These are phyloP conservation scores for Pestalotiopsis fici DNA, from an alignment of 2,329 filamentous ascomycete genomes.

Conservation along the genomic window DNA sequence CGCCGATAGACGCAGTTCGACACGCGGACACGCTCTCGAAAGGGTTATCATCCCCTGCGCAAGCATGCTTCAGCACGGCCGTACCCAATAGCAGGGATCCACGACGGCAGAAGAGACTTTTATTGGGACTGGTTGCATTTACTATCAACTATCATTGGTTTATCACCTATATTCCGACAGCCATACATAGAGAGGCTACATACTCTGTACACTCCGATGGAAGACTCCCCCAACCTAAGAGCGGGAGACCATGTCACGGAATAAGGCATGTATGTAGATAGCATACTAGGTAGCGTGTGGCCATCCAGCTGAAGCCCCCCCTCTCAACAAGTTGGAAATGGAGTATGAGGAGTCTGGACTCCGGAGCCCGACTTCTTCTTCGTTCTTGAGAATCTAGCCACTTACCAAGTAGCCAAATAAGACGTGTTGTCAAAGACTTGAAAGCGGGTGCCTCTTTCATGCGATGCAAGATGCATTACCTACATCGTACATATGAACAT, in stretches of 20 bases:
- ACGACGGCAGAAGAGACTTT: neutral
- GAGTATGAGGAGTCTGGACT: too few relatives aligned
- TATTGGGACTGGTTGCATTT: neutral
- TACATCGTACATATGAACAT: too few relatives aligned
- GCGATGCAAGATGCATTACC: too few relatives aligned
- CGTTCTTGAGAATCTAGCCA: too few relatives aligned
- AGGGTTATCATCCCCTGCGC: neutral
- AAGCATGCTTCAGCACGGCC: neutral
- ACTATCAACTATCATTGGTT: neutral
- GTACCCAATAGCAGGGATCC: conserved; percentile 1
- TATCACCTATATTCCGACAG: neutral
- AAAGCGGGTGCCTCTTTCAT: neutral
- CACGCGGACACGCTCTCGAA: neutral
- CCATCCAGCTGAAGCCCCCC: too few relatives aligned
- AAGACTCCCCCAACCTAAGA: neutral
- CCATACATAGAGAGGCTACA: neutral
- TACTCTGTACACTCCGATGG: neutral
- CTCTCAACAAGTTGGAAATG: neutral
- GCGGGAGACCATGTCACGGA: neutral
- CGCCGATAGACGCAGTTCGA: neutral
- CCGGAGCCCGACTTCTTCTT: too few relatives aligned
- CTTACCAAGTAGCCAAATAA: neutral
- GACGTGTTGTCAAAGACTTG: neutral
- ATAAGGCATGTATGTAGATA: neutral
- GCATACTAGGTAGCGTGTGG: neutral